These are phyloP conservation scores for Trypanosoma vivax DNA, from an alignment of 208 protist genomes.

Conservation along the genomic window DNA sequence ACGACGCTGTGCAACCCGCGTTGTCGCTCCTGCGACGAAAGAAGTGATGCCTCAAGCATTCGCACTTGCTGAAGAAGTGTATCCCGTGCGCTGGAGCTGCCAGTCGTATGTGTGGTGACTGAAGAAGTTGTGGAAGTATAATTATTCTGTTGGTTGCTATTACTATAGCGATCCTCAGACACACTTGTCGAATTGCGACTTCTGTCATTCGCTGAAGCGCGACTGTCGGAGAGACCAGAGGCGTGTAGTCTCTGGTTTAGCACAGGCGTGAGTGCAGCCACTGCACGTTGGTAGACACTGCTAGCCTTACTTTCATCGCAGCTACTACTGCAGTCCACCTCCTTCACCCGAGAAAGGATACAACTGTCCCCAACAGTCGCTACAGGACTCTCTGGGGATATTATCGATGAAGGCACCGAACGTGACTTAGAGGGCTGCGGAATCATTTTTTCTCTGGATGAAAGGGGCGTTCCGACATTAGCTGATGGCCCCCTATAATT, in stretches of 20 bases:
- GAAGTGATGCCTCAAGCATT: conserved; percentile 40
- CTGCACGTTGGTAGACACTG: conserved; percentile 8
- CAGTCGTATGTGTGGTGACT: background rate
- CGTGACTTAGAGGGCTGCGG: no score
- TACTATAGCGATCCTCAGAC: background rate
- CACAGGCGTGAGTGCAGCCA: conserved; percentile 15
- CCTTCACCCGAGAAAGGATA: background rate
- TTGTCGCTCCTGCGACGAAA: conserved; percentile 33
- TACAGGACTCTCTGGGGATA: no score
- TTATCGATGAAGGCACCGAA: no score
- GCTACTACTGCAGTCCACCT: conserved; percentile 3
- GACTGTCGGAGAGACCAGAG: background rate
- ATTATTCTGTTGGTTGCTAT: background rate
- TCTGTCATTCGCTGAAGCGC: background rate
- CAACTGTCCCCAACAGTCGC: background rate
- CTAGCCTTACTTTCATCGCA: background rate
- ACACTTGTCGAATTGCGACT: background rate
- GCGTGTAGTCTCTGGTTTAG: conserved; percentile 2
- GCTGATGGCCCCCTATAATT: no score
- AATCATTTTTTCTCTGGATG: no score
- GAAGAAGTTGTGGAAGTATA: background rate
- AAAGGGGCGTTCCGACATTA: no score
- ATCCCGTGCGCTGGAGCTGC: conserved; percentile 20
- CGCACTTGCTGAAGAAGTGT: conserved; percentile 32
- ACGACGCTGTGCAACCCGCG: conserved; percentile 25